Evolutionary conservation across 2,329 filamentous ascomycete species (phyloP).

Genomic region (Tolypocladium endophyticum): DNA sequence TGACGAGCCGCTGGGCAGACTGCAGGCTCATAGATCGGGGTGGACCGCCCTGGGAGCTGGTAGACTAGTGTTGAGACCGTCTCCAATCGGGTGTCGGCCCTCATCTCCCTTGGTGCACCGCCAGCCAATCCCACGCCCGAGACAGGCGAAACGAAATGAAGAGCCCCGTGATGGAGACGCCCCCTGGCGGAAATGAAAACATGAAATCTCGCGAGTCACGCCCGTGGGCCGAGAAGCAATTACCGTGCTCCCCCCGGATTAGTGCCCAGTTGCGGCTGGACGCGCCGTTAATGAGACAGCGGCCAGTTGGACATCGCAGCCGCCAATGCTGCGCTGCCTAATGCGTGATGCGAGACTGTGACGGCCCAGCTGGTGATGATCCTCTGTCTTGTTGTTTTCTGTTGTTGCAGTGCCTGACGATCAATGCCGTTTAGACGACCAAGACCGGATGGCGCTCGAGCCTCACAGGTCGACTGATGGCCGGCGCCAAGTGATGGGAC

Average conservation of each 20-base stretch:
- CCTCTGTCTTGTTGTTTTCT: background rate
- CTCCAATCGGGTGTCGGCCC: constrained; percentile 13
- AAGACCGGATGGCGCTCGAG: background rate
- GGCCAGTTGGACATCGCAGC: background rate
- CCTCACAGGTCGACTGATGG: background rate
- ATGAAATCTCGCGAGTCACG: background rate
- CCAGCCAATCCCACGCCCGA: constrained; percentile 1
- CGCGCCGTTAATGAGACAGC: background rate
- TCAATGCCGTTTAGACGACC: background rate
- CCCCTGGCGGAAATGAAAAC: background rate
- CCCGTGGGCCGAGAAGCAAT: background rate
- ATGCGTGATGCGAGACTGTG: background rate
- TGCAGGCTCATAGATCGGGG: constrained; percentile 3
- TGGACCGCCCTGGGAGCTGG: constrained; percentile 5
- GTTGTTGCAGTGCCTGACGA: background rate
- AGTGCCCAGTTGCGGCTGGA: background rate
- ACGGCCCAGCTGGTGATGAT: background rate
- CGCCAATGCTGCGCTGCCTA: background rate
- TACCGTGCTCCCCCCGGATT: background rate
- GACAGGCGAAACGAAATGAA: constrained; percentile 1
- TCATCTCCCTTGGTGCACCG: constrained; percentile 9
- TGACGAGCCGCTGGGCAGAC: background rate
- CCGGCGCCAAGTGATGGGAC: background rate
- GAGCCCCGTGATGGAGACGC: background rate
- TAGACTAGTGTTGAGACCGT: constrained; percentile 6